These are phyloP conservation scores for Pseudopyrenochaeta lycopersici DNA, from an alignment of 2,329 filamentous ascomycete genomes.

Conservation along the genomic window DNA sequence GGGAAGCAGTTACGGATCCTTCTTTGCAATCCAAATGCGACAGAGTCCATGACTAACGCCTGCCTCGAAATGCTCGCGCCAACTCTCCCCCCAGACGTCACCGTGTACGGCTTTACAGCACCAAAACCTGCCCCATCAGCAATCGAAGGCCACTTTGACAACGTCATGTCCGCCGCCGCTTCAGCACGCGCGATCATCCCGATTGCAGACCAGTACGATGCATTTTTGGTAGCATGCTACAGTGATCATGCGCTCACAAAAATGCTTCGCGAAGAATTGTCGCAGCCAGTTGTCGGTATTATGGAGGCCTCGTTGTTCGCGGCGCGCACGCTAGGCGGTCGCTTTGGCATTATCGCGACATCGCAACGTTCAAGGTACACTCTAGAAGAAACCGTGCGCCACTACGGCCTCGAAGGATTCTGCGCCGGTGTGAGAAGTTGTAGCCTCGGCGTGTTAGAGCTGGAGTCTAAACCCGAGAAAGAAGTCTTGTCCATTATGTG, in stretches of 20 bases:
- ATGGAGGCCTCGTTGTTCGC: slow-evolving; percentile 63
- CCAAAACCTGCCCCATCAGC: slow-evolving; percentile 60
- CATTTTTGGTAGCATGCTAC: slow-evolving; percentile 61
- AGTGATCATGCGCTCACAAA: slow-evolving; percentile 58
- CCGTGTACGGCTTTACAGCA: slow-evolving; percentile 61
- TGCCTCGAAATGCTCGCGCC: slow-evolving; percentile 56
- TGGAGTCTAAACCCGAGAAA: slow-evolving; percentile 51
- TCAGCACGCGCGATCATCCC: slow-evolving; percentile 57
- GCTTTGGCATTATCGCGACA: slow-evolving; percentile 58
- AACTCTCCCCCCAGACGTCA: slow-evolving; percentile 58
- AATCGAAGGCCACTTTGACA: slow-evolving; percentile 61
- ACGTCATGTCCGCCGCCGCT: slow-evolving; percentile 60
- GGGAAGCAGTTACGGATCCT: slow-evolving; percentile 51
- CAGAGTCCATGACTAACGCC: slow-evolving; percentile 57
- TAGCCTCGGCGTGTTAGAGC: slow-evolving; percentile 55
- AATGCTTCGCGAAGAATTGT: slow-evolving; percentile 58
- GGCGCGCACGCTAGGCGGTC: slow-evolving; percentile 58
- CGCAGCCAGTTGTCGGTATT: slow-evolving; percentile 58
- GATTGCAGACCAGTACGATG: slow-evolving; percentile 56
- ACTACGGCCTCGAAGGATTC: slow-evolving; percentile 54
- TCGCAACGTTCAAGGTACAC: slow-evolving; percentile 51
- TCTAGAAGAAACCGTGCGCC: slow-evolving; percentile 51
- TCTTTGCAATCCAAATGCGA: slow-evolving; percentile 60
- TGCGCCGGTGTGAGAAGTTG: slow-evolving; percentile 56
- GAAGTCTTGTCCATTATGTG: slow-evolving; percentile 53